These are phyloP conservation scores for Orbilia ellipsospora DNA, from an alignment of 2,329 filamentous ascomycete genomes.

Conservation along the genomic window DNA sequence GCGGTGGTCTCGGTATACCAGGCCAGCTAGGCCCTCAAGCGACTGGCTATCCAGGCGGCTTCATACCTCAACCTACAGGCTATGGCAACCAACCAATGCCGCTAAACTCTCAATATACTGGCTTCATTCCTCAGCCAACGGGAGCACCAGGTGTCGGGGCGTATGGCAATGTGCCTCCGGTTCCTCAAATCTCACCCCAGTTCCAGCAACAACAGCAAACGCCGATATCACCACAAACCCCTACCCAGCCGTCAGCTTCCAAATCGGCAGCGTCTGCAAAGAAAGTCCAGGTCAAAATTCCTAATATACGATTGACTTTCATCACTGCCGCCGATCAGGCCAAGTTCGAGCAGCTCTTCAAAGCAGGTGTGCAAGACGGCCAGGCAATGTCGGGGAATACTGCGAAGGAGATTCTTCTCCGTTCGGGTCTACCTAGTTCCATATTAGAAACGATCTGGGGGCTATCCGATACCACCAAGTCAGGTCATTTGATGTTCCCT, in stretches of 20 bases:
- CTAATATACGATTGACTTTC: constrained; percentile 92
- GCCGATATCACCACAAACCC: constrained; percentile 68
- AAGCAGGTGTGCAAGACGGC: constrained; percentile 86
- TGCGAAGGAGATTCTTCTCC: constrained; percentile 85
- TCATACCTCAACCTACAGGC: constrained; percentile 66
- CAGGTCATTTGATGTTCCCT: constrained; percentile 93
- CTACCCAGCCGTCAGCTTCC: constrained; percentile 66
- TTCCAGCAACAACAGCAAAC: constrained; percentile 66
- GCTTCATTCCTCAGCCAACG: constrained; percentile 68
- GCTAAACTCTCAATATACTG: constrained; percentile 76
- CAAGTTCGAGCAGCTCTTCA: constrained; percentile 98
- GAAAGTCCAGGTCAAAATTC: constrained; percentile 78
- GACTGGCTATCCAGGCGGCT: constrained; percentile 66
- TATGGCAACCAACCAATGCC: constrained; percentile 64
- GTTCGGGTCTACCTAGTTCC: constrained; percentile 87
- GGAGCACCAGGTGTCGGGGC: constrained; percentile 65
- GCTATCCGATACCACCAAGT: constrained; percentile 93
- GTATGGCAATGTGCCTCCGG: constrained; percentile 61
- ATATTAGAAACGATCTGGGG: constrained; percentile 68
- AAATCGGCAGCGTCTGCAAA: constrained; percentile 63
- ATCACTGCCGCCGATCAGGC: constrained; percentile 94
- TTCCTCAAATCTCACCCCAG: constrained; percentile 72
- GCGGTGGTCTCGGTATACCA: constrained; percentile 63
- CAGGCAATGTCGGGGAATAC: constrained; percentile 79
- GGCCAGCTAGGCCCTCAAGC: constrained; percentile 69